Evolutionary conservation across 345 rosid species (phyloP).

Genomic region (Laguncularia racemosa): DNA sequence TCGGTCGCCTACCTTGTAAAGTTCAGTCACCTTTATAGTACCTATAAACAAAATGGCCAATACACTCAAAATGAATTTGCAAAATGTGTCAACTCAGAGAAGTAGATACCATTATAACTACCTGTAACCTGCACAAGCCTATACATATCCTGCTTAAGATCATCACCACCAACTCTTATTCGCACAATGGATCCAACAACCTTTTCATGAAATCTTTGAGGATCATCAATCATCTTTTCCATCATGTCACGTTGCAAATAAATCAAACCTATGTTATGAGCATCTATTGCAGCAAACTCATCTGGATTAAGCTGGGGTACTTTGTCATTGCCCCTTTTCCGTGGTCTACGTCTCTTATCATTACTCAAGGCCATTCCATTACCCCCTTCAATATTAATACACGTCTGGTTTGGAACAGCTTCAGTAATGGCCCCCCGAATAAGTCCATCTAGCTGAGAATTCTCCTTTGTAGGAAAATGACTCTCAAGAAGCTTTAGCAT

Average conservation of each 20-base stretch:
- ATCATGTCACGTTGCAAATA: constrained; percentile 61
- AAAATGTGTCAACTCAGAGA: constrained; percentile 6
- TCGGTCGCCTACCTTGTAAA: constrained; percentile 59
- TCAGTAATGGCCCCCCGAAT: constrained; percentile 23
- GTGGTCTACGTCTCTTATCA: constrained; percentile 46
- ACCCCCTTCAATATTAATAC: constrained; percentile 24
- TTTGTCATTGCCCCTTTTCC: constrained; percentile 43
- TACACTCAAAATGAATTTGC: background rate
- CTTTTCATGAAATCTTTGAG: constrained; percentile 56
- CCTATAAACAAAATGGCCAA: constrained; percentile 35
- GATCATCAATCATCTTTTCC: constrained; percentile 61
- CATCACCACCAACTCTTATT: constrained; percentile 52
- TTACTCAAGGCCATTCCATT: constrained; percentile 15
- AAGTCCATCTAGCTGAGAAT: constrained; percentile 20
- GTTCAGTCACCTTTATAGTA: constrained; percentile 45
- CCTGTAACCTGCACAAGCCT: constrained; percentile 92
- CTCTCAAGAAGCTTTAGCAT: constrained; percentile 84
- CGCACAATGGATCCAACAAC: constrained; percentile 89
- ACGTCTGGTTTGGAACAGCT: constrained; percentile 26
- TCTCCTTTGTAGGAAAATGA: constrained; percentile 59
- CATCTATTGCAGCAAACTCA: constrained; percentile 81
- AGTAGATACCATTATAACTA: constrained; percentile 25
- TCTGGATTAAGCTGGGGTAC: constrained; percentile 29
- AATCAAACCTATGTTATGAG: constrained; percentile 68
- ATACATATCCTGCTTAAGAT: constrained; percentile 61